Conservation (phyloP, 2,329 filamentous ascomycete species). For the Fusarium scirpi region DNA sequence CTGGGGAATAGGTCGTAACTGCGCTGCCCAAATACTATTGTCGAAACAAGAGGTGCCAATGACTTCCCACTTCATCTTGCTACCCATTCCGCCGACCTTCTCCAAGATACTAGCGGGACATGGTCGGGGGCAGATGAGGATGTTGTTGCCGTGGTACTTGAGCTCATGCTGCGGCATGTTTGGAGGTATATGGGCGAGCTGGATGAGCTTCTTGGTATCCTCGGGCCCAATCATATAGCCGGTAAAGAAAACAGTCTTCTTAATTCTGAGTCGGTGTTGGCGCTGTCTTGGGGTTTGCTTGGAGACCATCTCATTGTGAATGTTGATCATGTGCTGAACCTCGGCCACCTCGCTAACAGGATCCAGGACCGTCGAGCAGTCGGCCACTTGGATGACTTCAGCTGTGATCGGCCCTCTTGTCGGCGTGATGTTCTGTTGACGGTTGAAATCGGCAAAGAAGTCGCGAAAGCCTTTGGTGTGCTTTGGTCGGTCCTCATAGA, state of each 20-base stretch:
- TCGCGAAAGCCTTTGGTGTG: constrained; percentile 86
- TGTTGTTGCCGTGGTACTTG: constrained; percentile 87
- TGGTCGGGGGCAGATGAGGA: constrained; percentile 86
- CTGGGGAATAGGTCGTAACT: constrained; percentile 77
- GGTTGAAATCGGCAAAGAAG: constrained; percentile 85
- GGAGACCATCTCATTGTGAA: constrained; percentile 74
- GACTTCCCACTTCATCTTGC: constrained; percentile 86
- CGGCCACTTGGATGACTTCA: constrained; percentile 88
- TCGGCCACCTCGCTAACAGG: constrained; percentile 84
- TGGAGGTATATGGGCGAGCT: constrained; percentile 73
- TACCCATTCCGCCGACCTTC: constrained; percentile 88
- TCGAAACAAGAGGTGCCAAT: constrained; percentile 80
- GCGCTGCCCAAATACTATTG: constrained; percentile 87
- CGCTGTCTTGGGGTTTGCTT: constrained; percentile 52
- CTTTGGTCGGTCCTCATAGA: constrained; percentile 75
- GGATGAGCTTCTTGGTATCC: constrained; percentile 78
- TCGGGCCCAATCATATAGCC: constrained; percentile 83
- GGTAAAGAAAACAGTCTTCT: constrained; percentile 90
- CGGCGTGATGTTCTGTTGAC: constrained; percentile 59
- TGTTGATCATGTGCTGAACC: constrained; percentile 89
- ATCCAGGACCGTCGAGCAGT: constrained; percentile 78
- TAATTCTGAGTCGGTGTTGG: constrained; percentile 73
- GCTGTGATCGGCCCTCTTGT: constrained; percentile 75
- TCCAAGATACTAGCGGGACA: constrained; percentile 78
- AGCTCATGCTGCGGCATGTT: constrained; percentile 76